A percentile compares a stretch with the other conserved stretches of the same genome.
These are phyloP conservation scores for Durotheca rogersii DNA, from an alignment of 495 filamentous ascomycete species.

Conservation along the genomic window DNA sequence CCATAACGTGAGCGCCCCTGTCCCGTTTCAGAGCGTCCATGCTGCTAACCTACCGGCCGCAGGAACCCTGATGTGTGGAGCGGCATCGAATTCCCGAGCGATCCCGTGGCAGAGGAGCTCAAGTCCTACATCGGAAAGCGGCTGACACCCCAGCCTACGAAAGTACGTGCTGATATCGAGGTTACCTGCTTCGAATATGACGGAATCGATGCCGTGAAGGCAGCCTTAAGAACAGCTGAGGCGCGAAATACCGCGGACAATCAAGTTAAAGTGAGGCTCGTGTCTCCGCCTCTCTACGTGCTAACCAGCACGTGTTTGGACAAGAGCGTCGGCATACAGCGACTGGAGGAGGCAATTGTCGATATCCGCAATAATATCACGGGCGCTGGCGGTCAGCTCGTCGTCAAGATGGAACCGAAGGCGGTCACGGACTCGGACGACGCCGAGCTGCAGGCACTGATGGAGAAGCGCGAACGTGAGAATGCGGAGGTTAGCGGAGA, in stretches of 20 bases:
- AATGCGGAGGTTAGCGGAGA: constrained; percentile 96
- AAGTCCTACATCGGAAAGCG: constrained; percentile 93
- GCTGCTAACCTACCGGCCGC: background rate
- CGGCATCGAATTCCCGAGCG: constrained; percentile 82
- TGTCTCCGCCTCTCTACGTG: constrained; percentile 93
- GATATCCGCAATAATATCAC: constrained; percentile 78
- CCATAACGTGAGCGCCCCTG: constrained; percentile 79
- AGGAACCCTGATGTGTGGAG: constrained; percentile 96
- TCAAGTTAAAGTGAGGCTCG: constrained; percentile 95
- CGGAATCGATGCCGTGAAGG: constrained; percentile 96
- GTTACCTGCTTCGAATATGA: constrained; percentile 98
- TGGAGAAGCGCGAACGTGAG: constrained; percentile 99
- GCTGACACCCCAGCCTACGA: constrained; percentile 93
- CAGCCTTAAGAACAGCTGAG: constrained; percentile 81
- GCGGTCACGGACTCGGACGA: constrained; percentile 98
- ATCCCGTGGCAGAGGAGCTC: constrained; percentile 82
- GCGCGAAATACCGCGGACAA: constrained; percentile 82
- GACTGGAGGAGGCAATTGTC: constrained; percentile 82
- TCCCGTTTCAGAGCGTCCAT: background rate
- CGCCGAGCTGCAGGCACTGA: constrained; percentile 91
- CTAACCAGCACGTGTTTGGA: constrained; percentile 87
- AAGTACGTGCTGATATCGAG: constrained; percentile 96
- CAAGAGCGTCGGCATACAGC: constrained; percentile 79
- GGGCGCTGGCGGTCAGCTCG: constrained; percentile 69
- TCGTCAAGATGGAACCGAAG: constrained; percentile 96